phyloP scores from a whole-genome alignment of 352 stramenopile species.

The Pythium insidiosum region DNA sequence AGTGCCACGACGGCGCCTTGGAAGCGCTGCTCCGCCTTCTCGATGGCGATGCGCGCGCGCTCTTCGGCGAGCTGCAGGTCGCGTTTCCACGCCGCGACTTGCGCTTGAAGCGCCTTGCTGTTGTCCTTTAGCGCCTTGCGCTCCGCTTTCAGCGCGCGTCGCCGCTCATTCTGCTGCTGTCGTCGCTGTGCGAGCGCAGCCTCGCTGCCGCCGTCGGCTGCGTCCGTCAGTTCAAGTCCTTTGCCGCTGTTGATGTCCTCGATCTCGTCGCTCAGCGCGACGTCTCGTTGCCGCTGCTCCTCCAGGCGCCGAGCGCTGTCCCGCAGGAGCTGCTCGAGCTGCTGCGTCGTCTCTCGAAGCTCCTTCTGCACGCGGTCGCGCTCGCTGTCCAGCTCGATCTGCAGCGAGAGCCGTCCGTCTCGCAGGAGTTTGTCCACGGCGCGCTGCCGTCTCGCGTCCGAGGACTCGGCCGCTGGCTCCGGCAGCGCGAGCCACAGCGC shows the following conservation, averaged over 20 bases:
- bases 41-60: slow-evolving; percentile 13
- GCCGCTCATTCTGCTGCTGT: slow-evolving; percentile 23
- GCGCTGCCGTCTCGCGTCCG: slow-evolving; percentile 15
- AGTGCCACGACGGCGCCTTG: slow-evolving; percentile 7
- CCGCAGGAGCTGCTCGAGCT: slow-evolving; percentile 10
- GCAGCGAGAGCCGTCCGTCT: slow-evolving; percentile 15
- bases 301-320: slow-evolving; percentile 9
- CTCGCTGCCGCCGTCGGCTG: not conserved
- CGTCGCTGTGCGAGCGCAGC: slow-evolving; percentile 3
- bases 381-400: slow-evolving; percentile 19
- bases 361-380: too few species aligned
- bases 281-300: slow-evolving; percentile 20
- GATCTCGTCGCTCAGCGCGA: slow-evolving; percentile 29
- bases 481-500: slow-evolving; percentile 17
- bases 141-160: slow-evolving; percentile 29
- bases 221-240: not conserved
- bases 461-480: slow-evolving; percentile 6
- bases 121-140: slow-evolving; percentile 39
- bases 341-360: not conserved
- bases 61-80: slow-evolving; percentile 21
- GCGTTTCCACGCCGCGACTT: slow-evolving; percentile 19
- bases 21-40: slow-evolving; percentile 7
- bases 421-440: slow-evolving; percentile 27
- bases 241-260: slow-evolving; percentile 59
- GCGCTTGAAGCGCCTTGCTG: slow-evolving; percentile 23